Base-by-base conservation (phyloP, 176 grass and related monocot genomes). In the Oryza australiensis region DNA sequence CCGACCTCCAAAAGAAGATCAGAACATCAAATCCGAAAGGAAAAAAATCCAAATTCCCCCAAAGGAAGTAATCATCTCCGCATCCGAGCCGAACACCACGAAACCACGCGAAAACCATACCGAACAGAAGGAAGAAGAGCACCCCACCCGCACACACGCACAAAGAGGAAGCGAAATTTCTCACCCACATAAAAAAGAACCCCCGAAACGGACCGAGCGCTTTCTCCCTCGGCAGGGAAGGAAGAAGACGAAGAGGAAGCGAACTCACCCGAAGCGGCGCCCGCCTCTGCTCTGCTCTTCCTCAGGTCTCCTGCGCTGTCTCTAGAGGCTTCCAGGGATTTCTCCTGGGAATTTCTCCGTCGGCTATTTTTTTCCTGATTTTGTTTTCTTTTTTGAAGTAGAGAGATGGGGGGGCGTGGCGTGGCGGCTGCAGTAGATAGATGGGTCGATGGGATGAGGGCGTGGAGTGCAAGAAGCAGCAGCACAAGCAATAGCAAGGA, bases 271-370 rank as follows among this genome's bases (percentile, higher is more conserved):
- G 24, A 14, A 16, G 27, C 26, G 66, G 2, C 12, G 78, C 22
- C 65, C 48, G 68, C 30, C 55, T 60, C 55, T n/a, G 18, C 51
- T 55, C 51, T 8, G 53, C 53, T 9, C 53, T 20, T 57, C 51
- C 22, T n/a, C 20, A 1, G 51, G 51, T 3, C 22, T 4, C 55
- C 18, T 22, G 53, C 53, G 53, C 7, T 9, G 53, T 57, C 30
- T 81, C 83, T 68, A 86, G 87, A 89, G 46, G 20, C 73, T 86
- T 89, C 86, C 66, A 46, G 42, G 27, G 13, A 12, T 22, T 51
- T 46, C 9, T 59, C 28, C 43, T 62, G 5, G 6, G 27, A 18
- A 12, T 15, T 51, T 35, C 5, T 42, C 38, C 29, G 42, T 32
- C 40, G 32, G 46, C 15, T 40, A 12, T 62, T 24, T 57, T 14